Percentiles rank a stretch among this genome's conserved stretches.
Conservation (phyloP, 164 flowering plant genomes). For the Buxus sempervirens region DNA sequence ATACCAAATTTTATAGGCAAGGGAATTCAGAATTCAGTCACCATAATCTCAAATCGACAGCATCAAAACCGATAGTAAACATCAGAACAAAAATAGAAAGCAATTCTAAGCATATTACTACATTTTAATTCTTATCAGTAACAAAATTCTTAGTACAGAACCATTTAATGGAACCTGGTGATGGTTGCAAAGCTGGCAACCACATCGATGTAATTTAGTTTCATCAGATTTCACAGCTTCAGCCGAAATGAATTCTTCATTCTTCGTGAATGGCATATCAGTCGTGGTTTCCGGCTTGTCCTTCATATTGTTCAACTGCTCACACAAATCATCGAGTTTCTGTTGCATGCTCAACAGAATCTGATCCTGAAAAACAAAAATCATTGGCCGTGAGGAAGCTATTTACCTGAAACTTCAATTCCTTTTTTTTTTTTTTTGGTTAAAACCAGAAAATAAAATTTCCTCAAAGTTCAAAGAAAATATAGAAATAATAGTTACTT, state of each 20-base stretch:
- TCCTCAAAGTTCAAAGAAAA: too few relatives aligned
- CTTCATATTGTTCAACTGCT: conserved; percentile 48
- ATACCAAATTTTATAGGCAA: not conserved
- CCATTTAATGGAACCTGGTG: conserved; percentile 25
- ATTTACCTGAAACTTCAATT: too few relatives aligned
- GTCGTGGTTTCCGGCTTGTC: conserved; percentile 29
- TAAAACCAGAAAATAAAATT: conserved; percentile 1
- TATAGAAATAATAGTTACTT: too few relatives aligned
- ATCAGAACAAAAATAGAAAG: not conserved
- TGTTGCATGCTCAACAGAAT: conserved; percentile 74
- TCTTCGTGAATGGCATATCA: conserved; percentile 18
- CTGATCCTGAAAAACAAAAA: conserved; percentile 55
- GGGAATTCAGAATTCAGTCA: not conserved
- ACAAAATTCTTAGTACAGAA: conserved; percentile 24
- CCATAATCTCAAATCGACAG: not conserved
- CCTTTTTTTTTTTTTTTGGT: not conserved
- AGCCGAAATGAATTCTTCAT: conserved; percentile 8
- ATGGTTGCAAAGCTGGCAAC: conserved; percentile 45
- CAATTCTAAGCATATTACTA: not conserved
- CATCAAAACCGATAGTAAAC: not conserved
- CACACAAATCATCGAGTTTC: conserved; percentile 72
- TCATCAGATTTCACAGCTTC: conserved; percentile 14
- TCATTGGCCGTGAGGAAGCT: not conserved
- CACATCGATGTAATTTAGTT: conserved; percentile 23
- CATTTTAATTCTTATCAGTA: not conserved